A percentile compares a stretch with the other conserved stretches of the same genome.
phyloP scores from a whole-genome alignment of 2,329 filamentous ascomycete species.

The Neocucurbitaria cava region DNA sequence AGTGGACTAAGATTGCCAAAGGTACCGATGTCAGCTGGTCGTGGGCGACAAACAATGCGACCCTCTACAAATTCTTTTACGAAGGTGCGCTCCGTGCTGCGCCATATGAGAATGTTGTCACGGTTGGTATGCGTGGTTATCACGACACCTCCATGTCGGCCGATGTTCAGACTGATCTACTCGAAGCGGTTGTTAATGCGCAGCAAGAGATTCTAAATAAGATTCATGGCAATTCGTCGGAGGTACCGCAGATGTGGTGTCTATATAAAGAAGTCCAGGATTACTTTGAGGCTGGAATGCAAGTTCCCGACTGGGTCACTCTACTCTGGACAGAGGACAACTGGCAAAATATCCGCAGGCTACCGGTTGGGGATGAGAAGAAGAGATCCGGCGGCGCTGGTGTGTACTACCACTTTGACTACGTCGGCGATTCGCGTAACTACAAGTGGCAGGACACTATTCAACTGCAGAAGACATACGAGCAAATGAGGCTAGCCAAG shows the following conservation, averaged over 20 bases:
- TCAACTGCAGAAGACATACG: conserved; percentile 69
- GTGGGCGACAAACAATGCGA: conserved; percentile 73
- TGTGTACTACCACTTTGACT: conserved; percentile 71
- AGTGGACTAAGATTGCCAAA: conserved; percentile 57
- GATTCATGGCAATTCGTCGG: conserved; percentile 60
- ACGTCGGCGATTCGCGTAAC: conserved; percentile 66
- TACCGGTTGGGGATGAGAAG: conserved; percentile 67
- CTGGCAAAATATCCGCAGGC: conserved; percentile 68
- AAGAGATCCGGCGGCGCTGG: conserved; percentile 68
- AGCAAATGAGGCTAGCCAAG: conserved; percentile 70
- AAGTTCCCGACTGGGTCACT: conserved; percentile 70
- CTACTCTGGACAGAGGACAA: conserved; percentile 75
- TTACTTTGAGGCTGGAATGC: conserved; percentile 70
- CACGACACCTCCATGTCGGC: conserved; percentile 70
- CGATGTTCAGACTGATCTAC: conserved; percentile 63
- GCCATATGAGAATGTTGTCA: conserved; percentile 71
- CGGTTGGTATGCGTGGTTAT: conserved; percentile 72
- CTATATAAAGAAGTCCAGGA: conserved; percentile 77
- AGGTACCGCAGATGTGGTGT: conserved; percentile 74
- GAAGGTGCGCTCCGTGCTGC: conserved; percentile 71
- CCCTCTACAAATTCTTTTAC: conserved; percentile 71
- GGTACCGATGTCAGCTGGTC: conserved; percentile 65
- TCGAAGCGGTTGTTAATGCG: conserved; percentile 66
- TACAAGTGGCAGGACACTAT: conserved; percentile 70
- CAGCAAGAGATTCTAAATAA: conserved; percentile 66